phyloP scores from a whole-genome alignment of 2,329 filamentous ascomycete genomes.

The Aspergillus pseudoviridinutans region DNA sequence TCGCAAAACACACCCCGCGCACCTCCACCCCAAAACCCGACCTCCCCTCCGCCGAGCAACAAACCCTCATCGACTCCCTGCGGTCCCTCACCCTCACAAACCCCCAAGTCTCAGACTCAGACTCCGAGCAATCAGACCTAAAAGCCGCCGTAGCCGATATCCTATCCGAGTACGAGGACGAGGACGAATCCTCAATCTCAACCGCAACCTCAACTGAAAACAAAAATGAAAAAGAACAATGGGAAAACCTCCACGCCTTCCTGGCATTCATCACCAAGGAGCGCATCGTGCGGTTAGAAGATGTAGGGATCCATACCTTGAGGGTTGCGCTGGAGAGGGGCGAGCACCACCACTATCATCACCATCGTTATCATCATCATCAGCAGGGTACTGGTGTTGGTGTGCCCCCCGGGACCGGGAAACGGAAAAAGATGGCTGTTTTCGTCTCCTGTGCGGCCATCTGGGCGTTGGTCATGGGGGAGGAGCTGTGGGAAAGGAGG shows the following conservation, averaged over 20 bases:
- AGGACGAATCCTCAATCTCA: no score
- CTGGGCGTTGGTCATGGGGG: conserved; percentile 19
- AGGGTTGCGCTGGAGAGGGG: conserved; percentile 6
- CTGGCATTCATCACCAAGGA: conserved; percentile 7
- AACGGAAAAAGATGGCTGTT: background rate
- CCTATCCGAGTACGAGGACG: background rate
- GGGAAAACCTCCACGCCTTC: conserved; percentile 6
- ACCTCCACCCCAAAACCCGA: background rate
- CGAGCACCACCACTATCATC: background rate
- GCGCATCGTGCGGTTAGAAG: conserved; percentile 2
- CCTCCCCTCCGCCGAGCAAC: background rate
- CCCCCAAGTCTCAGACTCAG: background rate
- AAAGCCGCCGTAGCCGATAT: background rate
- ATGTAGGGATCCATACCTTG: conserved; percentile 1
- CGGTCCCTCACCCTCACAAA: background rate
- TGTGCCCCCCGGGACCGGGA: no score
- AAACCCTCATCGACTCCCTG: background rate
- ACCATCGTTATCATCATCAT: background rate
- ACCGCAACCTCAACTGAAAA: no score
- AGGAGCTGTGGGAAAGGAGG: conserved; percentile 15
- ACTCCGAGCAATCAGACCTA: background rate
- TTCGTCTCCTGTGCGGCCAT: conserved; percentile 10
- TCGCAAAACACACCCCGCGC: background rate
- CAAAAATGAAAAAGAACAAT: background rate
- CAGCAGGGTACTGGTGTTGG: background rate